Evolutionary conservation across 192 early-diverging fungal species (phyloP).

Genomic region (Mortierella alpina): DNA sequence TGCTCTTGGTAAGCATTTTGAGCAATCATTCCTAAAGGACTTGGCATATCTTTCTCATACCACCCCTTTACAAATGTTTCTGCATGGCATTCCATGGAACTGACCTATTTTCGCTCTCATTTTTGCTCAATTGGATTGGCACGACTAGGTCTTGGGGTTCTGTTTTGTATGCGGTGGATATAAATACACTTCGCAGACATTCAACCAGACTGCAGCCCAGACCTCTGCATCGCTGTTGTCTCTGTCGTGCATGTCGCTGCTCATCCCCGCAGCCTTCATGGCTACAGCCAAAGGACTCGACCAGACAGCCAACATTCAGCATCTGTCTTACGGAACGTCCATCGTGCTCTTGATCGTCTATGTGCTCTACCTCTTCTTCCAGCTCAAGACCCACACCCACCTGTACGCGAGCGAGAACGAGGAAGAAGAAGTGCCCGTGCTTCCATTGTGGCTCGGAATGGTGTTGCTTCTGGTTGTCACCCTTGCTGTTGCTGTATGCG

Average conservation of each 20-base stretch:
- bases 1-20: conserved; percentile 68
- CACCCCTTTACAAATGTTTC: too few relatives aligned
- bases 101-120: too few relatives aligned
- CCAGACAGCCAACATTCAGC: conserved; percentile 58
- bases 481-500: conserved; percentile 78
- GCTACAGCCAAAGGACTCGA: conserved; percentile 43
- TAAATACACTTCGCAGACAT: conserved; percentile 76
- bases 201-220: conserved; percentile 77
- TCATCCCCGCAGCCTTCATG: conserved; percentile 78
- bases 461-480: conserved; percentile 70
- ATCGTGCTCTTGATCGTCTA: conserved; percentile 78
- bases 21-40: neutral
- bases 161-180: conserved; percentile 90
- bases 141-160: conserved; percentile 73
- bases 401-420: conserved; percentile 59
- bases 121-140: too few relatives aligned
- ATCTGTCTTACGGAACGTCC: conserved; percentile 73
- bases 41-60: neutral
- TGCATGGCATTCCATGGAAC: too few relatives aligned
- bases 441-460: conserved; percentile 54
- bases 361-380: conserved; percentile 71
- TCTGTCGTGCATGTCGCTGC: conserved; percentile 72
- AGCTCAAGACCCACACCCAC: conserved; percentile 84
- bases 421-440: conserved; percentile 72
- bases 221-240: conserved; percentile 77